phyloP scores from a whole-genome alignment of 345 rosid genomes.

The Arabidopsis thaliana region TAIR10.1 NC_003070.9:7038001-7038500 shows the following conservation, averaged over 20 bases:
- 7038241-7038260: constrained; percentile 38
- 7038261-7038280: constrained; percentile 25
- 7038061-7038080: neutral
- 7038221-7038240: neutral
- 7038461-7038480: neutral
- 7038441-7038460: neutral
- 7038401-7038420: constrained; percentile 26
- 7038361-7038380: neutral
- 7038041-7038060: neutral
- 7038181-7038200: constrained; percentile 6
- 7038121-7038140: neutral
- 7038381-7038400: constrained; percentile 10
- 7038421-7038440: neutral
- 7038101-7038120: neutral
- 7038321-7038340: constrained; percentile 14
- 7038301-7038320: constrained; percentile 10
- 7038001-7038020: neutral
- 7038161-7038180: constrained; percentile 2
- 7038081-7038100: neutral
- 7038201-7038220: constrained; percentile 9
- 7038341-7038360: constrained; percentile 16
- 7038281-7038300: neutral
- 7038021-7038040: neutral
- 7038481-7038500: constrained; percentile 29
- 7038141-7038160: neutral